Evolutionary conservation across 2,329 filamentous ascomycete genomes (phyloP).

Genomic region (Lecanosticta acicola): DNA sequence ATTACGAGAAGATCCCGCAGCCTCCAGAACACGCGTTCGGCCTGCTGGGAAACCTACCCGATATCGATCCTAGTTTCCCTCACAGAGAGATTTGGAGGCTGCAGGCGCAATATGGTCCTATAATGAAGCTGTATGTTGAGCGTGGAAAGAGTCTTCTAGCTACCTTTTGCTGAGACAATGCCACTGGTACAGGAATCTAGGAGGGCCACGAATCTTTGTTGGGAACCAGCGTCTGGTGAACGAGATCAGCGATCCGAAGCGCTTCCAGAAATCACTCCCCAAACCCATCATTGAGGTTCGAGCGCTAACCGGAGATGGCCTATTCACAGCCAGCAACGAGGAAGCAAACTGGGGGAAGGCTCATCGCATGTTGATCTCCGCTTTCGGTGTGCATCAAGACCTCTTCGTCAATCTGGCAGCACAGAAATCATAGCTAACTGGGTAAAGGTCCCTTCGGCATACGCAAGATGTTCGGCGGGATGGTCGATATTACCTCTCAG

Average conservation of each 20-base stretch:
- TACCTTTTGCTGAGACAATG: too few species aligned
- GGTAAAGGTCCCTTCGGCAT: conserved; percentile 62
- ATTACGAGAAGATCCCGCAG: conserved; percentile 18
- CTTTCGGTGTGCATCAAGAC: too few species aligned
- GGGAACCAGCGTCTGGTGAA: conserved; percentile 30
- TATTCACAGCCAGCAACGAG: conserved; percentile 54
- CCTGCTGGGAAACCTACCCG: conserved; percentile 16
- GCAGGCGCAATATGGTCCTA: too few species aligned
- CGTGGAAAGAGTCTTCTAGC: too few species aligned
- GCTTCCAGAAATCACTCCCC: conserved; percentile 54
- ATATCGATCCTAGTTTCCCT: conserved; percentile 15
- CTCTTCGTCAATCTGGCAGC: too few species aligned
- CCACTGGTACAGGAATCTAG: too few species aligned
- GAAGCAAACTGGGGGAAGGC: conserved; percentile 31
- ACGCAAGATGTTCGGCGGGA: conserved; percentile 54
- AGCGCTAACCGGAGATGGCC: conserved; percentile 57
- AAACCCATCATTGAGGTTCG: conserved; percentile 52
- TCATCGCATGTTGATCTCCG: conserved; percentile 58
- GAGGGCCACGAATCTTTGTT: conserved; percentile 22
- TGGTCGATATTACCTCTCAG: conserved; percentile 33
- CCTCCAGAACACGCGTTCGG: conserved; percentile 12
- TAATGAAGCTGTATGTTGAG: too few species aligned
- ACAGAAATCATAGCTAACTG: too few species aligned
- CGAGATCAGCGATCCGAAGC: conserved; percentile 37
- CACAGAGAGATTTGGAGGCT: conserved; percentile 11